phyloP scores from a whole-genome alignment of 345 rosid genomes.

The Dovyalis caffra region DNA sequence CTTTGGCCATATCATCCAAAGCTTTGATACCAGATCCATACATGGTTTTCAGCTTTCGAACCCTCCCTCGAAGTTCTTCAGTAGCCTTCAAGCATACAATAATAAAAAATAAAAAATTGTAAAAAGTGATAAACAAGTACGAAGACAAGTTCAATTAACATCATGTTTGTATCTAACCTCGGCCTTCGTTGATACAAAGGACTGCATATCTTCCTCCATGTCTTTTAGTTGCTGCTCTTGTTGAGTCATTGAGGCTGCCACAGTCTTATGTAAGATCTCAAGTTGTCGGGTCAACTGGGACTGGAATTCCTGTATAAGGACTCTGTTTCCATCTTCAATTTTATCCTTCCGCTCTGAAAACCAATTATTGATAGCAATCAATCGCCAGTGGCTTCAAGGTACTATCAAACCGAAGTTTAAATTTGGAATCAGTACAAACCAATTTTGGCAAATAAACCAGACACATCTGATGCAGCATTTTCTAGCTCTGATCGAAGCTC shows the following conservation, averaged over 20 bases:
- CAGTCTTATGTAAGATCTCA: conserved; percentile 80
- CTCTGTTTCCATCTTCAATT: conserved; percentile 85
- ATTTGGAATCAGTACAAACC: conserved; percentile 43
- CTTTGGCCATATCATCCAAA: conserved; percentile 72
- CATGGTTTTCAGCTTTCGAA: conserved; percentile 57
- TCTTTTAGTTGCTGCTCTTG: conserved; percentile 86
- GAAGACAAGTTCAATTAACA: neutral
- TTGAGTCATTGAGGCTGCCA: conserved; percentile 78
- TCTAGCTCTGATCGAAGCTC: conserved; percentile 85
- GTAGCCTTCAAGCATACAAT: conserved; percentile 57
- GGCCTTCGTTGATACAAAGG: conserved; percentile 80
- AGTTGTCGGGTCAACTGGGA: conserved; percentile 83
- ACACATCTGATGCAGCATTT: conserved; percentile 82
- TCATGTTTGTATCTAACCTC: conserved; percentile 43
- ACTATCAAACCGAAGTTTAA: neutral
- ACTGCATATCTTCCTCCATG: conserved; percentile 96
- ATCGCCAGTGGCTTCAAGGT: neutral
- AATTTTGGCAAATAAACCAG: conserved; percentile 81
- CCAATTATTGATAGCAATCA: neutral
- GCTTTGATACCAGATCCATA: conserved; percentile 78
- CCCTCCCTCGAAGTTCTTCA: conserved; percentile 73
- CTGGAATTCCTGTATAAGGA: conserved; percentile 70
- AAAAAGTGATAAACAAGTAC: neutral
- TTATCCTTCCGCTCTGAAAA: conserved; percentile 85
- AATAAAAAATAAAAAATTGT: conserved; percentile 17